Percentiles rank a stretch among this genome's conserved stretches.
Conservation (phyloP, 176 grass and related monocot genomes). For the Hordeum marinum region DNA sequence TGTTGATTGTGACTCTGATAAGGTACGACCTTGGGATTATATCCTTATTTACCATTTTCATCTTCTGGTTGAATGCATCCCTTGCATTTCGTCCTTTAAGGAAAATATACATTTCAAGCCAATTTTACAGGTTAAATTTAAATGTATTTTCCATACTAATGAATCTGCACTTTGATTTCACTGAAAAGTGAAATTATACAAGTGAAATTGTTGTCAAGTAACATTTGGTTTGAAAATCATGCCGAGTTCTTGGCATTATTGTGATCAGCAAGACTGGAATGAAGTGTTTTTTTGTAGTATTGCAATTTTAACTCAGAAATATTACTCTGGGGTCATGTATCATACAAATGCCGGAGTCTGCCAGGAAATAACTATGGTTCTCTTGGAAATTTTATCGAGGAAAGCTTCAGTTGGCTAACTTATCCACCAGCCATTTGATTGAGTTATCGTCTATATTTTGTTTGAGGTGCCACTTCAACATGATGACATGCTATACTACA, state of each 20-base stretch:
- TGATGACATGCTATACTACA: not conserved
- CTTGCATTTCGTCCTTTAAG: not conserved
- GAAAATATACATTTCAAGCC: not conserved
- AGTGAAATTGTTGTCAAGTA: not conserved
- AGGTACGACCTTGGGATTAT: conserved; percentile 40
- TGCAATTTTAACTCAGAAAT: not conserved
- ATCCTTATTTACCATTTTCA: not conserved
- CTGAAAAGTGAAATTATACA: not conserved
- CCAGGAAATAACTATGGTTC: not conserved
- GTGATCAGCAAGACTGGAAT: not conserved
- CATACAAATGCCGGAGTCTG: not conserved
- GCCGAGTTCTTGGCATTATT: not conserved
- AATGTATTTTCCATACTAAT: not conserved
- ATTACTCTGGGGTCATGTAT: not conserved
- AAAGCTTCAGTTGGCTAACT: not conserved
- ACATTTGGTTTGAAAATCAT: not conserved
- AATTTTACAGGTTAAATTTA: not conserved
- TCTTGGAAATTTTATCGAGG: not conserved
- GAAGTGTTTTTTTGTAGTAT: not conserved
- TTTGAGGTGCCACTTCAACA: not conserved
- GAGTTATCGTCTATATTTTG: not conserved
- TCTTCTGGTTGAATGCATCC: not conserved
- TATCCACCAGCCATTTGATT: conserved; percentile 13
- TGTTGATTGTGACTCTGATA: conserved; percentile 96
- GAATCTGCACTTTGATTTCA: not conserved